These are phyloP conservation scores for Penicillium nucicola DNA, from an alignment of 495 filamentous ascomycete genomes.

Conservation along the genomic window DNA sequence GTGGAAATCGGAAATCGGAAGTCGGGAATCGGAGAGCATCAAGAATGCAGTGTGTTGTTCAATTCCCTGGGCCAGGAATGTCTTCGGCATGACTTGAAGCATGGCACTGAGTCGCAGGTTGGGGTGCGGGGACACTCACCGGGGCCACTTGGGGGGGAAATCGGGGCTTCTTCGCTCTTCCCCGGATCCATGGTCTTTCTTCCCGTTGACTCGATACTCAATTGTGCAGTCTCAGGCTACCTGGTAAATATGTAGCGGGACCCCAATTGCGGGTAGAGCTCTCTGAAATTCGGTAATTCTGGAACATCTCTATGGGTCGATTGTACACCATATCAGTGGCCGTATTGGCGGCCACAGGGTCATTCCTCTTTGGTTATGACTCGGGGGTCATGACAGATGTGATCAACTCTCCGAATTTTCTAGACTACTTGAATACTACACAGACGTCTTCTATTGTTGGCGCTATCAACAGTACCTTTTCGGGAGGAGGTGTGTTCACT, in stretches of 20 bases:
- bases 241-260: neutral
- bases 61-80: too few relatives aligned
- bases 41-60: neutral
- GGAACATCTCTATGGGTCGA: constrained; percentile 35
- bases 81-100: too few relatives aligned
- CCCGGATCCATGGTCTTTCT: neutral
- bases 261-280: neutral
- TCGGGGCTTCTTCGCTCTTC: neutral
- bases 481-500: constrained; percentile 44
- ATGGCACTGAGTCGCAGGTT: too few relatives aligned
- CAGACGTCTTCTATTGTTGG: constrained; percentile 50
- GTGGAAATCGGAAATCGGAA: too few relatives aligned
- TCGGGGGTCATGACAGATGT: constrained; percentile 56
- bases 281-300: neutral
- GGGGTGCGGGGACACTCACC: neutral
- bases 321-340: constrained; percentile 41
- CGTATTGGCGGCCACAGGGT: constrained; percentile 44
- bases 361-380: constrained; percentile 56
- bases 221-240: too few relatives aligned
- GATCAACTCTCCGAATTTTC: constrained; percentile 47
- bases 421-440: constrained; percentile 46
- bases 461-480: constrained; percentile 55
- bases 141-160: constrained; percentile 1
- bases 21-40: too few relatives aligned
- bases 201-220: too few relatives aligned